These are phyloP conservation scores for Hypocrella siamensis DNA, from an alignment of 2,329 filamentous ascomycete species.

Conservation along the genomic window DNA sequence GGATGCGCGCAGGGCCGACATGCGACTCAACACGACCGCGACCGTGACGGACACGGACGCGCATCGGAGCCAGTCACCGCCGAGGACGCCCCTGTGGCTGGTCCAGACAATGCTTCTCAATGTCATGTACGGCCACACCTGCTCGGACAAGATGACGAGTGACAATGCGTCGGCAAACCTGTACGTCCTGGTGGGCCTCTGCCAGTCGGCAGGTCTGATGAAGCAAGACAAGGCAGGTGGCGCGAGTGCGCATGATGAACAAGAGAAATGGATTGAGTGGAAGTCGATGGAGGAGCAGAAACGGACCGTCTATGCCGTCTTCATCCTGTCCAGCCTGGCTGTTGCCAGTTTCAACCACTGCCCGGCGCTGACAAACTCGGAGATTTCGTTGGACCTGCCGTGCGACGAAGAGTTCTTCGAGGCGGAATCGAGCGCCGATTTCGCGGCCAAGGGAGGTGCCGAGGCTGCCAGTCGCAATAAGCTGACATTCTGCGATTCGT, in stretches of 20 bases:
- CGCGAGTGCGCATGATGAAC: constrained; percentile 27
- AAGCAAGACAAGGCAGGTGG: constrained; percentile 13
- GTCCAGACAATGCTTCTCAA: constrained; percentile 96
- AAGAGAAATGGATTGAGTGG: constrained; percentile 65
- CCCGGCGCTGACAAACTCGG: constrained; percentile 83
- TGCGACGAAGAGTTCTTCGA: constrained; percentile 88
- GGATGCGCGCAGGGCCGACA: constrained; percentile 53
- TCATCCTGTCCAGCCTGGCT: constrained; percentile 77
- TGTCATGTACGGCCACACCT: constrained; percentile 90
- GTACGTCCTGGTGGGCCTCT: constrained; percentile 77
- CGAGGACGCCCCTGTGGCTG: constrained; percentile 68
- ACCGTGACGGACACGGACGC: constrained; percentile 30
- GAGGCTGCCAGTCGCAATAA: constrained; percentile 53
- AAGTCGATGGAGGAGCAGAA: constrained; percentile 81
- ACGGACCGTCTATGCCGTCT: constrained; percentile 80
- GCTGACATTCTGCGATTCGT: constrained; percentile 65
- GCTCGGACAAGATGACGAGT: constrained; percentile 76
- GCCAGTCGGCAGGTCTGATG: constrained; percentile 67
- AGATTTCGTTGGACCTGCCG: constrained; percentile 76
- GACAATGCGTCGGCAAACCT: constrained; percentile 90
- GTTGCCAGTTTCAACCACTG: constrained; percentile 89
- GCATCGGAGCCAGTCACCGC: constrained; percentile 45
- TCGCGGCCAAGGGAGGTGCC: constrained; percentile 61
- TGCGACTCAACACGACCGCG: constrained; percentile 33
- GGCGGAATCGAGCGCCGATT: constrained; percentile 68